phyloP scores from a whole-genome alignment of 495 filamentous ascomycete species.

The Hyphodiscus hymeniophilus region DNA sequence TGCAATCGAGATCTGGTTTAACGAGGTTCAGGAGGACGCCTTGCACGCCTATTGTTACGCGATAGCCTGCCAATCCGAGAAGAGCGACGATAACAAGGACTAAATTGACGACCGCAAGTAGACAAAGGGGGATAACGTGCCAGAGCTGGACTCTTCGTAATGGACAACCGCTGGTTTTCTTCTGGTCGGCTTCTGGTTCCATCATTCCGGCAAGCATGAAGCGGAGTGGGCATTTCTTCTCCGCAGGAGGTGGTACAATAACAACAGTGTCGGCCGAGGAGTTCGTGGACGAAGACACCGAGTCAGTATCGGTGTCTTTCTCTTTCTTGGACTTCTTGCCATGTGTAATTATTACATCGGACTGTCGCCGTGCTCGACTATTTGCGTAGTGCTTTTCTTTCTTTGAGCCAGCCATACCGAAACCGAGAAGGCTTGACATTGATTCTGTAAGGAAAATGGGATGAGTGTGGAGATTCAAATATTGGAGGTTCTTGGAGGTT shows the following conservation, averaged over 20 bases:
- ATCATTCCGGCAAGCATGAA: conserved; percentile 18
- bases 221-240: conserved; percentile 21
- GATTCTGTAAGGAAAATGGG: neutral
- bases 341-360: conserved; percentile 10
- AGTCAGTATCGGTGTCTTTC: conserved; percentile 20
- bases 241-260: conserved; percentile 1
- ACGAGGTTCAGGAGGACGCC: conserved; percentile 4
- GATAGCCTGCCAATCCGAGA: conserved; percentile 18
- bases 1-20: conserved; percentile 7
- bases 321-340: conserved; percentile 15
- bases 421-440: conserved; percentile 13
- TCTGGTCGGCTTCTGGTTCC: conserved; percentile 8
- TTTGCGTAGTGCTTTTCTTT: conserved; percentile 21
- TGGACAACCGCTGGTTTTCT: conserved; percentile 18
- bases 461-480: neutral
- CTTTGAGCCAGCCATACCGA: conserved; percentile 15
- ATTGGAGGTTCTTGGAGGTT: neutral
- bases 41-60: conserved; percentile 14
- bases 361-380: conserved; percentile 17
- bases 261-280: conserved; percentile 8
- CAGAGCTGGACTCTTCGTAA: conserved; percentile 21
- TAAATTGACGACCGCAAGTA: conserved; percentile 21
- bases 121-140: conserved; percentile 21
- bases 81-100: conserved; percentile 20
- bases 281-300: conserved; percentile 8